Percentiles rank a stretch among this genome's conserved stretches.
Evolutionary conservation across 495 filamentous ascomycete species (phyloP).

Genomic region (Daldinia childiae): DNA sequence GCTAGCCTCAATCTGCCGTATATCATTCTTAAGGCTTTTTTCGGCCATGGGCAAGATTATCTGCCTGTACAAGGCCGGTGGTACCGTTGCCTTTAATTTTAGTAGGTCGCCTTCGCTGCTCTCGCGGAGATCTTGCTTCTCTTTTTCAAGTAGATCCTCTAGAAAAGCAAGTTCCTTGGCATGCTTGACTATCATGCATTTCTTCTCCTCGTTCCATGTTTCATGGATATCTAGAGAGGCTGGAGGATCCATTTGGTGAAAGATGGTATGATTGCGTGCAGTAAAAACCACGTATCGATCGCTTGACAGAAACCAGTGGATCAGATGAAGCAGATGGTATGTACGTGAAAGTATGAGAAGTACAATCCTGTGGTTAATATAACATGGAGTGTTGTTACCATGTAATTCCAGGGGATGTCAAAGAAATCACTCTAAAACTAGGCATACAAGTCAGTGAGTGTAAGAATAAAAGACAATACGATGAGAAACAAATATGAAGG

Average conservation of each 20-base stretch:
- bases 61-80: slow-evolving; percentile 15
- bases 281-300: neutral
- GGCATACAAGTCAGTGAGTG: neutral
- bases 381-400: neutral
- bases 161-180: slow-evolving; percentile 5
- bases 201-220: slow-evolving; percentile 8
- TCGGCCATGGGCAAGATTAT: slow-evolving; percentile 28
- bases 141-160: slow-evolving; percentile 9
- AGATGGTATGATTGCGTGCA: neutral
- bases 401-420: neutral
- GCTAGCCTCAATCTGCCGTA: slow-evolving; percentile 3
- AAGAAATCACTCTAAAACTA: neutral
- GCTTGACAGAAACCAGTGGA: neutral
- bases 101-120: slow-evolving; percentile 5
- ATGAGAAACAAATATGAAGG: neutral
- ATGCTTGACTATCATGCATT: slow-evolving; percentile 11
- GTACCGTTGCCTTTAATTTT: slow-evolving; percentile 5
- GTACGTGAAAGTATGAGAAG: neutral
- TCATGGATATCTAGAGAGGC: neutral
- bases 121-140: slow-evolving; percentile 4
- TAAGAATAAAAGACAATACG: neutral
- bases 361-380: neutral
- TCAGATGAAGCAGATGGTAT: neutral
- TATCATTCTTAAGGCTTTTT: slow-evolving; percentile 18
- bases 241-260: slow-evolving; percentile 21